These are phyloP conservation scores for Podospora sp. DNA, from an alignment of 495 filamentous ascomycete species.

Conservation along the genomic window DNA sequence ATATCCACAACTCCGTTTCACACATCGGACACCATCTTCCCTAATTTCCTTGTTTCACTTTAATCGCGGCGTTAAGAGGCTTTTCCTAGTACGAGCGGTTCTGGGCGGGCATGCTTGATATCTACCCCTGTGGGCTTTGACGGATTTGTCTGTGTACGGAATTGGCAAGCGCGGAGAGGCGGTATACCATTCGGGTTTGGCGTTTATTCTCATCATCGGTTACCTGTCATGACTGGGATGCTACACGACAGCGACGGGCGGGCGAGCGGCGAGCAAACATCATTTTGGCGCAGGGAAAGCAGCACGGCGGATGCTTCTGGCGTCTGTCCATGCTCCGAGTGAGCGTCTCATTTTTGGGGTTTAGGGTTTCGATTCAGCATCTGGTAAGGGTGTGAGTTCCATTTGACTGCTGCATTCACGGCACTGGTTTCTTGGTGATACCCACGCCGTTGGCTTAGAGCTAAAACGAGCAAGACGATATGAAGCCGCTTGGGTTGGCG, in stretches of 20 bases:
- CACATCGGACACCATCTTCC: slow-evolving; percentile 16
- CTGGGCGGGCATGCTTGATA: slow-evolving; percentile 9
- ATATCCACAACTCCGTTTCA: slow-evolving; percentile 14
- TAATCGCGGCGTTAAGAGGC: slow-evolving; percentile 23
- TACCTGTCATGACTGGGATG: slow-evolving; percentile 6
- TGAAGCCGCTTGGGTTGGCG: neutral
- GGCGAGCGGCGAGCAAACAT: neutral
- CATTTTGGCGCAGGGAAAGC: slow-evolving; percentile 1
- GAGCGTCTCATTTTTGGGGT: slow-evolving; percentile 21
- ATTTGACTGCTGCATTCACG: slow-evolving; percentile 29
- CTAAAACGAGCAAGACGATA: neutral
- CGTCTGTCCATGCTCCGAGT: neutral
- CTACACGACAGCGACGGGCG: neutral
- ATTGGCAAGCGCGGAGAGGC: neutral
- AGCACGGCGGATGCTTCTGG: slow-evolving; percentile 4
- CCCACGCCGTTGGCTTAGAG: slow-evolving; percentile 3
- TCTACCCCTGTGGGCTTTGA: slow-evolving; percentile 3
- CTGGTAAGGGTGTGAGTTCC: slow-evolving; percentile 27
- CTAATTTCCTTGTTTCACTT: slow-evolving; percentile 18
- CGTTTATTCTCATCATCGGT: slow-evolving; percentile 16
- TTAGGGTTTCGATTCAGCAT: slow-evolving; percentile 26
- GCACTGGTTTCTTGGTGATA: slow-evolving; percentile 6
- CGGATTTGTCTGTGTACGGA: slow-evolving; percentile 8
- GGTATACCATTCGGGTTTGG: slow-evolving; percentile 14
- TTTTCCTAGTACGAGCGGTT: slow-evolving; percentile 9